phyloP scores from a whole-genome alignment of 805 yeast species.

The Yarrowia osloensis region DNA sequence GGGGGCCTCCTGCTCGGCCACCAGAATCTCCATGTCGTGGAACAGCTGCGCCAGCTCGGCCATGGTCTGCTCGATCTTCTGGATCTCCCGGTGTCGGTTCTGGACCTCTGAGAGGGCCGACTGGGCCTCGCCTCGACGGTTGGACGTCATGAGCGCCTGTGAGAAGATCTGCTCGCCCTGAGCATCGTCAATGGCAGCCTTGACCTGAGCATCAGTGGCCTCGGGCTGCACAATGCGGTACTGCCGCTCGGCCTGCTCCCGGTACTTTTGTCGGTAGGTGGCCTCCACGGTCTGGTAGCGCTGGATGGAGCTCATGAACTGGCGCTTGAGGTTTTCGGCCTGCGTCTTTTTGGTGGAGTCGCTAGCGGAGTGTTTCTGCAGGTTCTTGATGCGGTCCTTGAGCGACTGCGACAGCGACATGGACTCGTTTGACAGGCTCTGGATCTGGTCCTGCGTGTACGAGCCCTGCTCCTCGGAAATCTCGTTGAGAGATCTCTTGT shows the following conservation, averaged over 20 bases:
- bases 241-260: constrained; percentile 88
- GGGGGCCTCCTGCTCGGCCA: constrained; percentile 89
- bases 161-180: constrained; percentile 89
- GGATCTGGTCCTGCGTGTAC: constrained; percentile 71
- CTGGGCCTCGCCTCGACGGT: constrained; percentile 69
- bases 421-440: constrained; percentile 73
- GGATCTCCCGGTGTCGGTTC: constrained; percentile 90
- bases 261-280: constrained; percentile 77
- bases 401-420: constrained; percentile 72
- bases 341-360: constrained; percentile 85
- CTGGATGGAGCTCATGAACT: constrained; percentile 82
- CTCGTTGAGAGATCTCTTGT: constrained; percentile 69
- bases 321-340: constrained; percentile 82
- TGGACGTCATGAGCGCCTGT: constrained; percentile 59
- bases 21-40: constrained; percentile 94
- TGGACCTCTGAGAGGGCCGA: constrained; percentile 95
- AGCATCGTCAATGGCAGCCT: constrained; percentile 79
- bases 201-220: constrained; percentile 73
- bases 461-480: constrained; percentile 66
- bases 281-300: constrained; percentile 85
- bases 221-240: constrained; percentile 65
- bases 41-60: constrained; percentile 92
- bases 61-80: constrained; percentile 92
- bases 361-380: constrained; percentile 54
- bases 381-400: constrained; percentile 71